phyloP scores from a whole-genome alignment of 2,329 filamentous ascomycete species.

The Cladophialophora exuberans region DNA sequence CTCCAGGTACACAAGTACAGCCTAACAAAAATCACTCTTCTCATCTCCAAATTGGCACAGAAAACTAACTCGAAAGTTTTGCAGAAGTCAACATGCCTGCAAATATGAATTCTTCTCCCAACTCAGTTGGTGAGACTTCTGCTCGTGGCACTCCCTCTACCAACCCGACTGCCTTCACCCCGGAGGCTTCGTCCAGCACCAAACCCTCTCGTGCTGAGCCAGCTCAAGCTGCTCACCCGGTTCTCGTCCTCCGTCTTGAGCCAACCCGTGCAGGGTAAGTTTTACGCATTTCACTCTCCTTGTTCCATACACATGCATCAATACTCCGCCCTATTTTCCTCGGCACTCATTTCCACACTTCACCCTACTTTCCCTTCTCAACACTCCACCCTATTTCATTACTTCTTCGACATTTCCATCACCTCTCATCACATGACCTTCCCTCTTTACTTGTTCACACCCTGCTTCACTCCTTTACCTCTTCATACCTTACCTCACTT shows the following conservation, averaged over 20 bases:
- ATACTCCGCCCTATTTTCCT: neutral
- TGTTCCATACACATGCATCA: neutral
- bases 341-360: too few relatives aligned
- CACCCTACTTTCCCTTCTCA: too few relatives aligned
- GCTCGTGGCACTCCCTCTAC: constrained; percentile 66
- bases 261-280: constrained; percentile 15
- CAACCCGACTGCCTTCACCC: constrained; percentile 65
- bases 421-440: too few relatives aligned
- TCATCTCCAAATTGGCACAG: neutral
- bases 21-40: neutral
- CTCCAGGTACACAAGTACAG: neutral
- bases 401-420: too few relatives aligned
- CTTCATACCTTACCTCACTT: too few relatives aligned
- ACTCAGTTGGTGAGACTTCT: constrained; percentile 20
- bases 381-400: too few relatives aligned
- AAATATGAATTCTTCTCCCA: constrained; percentile 25
- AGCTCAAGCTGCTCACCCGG: constrained; percentile 22
- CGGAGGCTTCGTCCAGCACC: constrained; percentile 55
- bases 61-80: neutral
- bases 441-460: too few relatives aligned
- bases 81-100: constrained; percentile 17
- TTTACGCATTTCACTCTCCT: constrained; percentile 1
- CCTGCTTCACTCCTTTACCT: too few relatives aligned
- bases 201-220: constrained; percentile 38
- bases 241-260: constrained; percentile 2